These are phyloP conservation scores for Pythium brachiatum DNA, from an alignment of 352 stramenopile genomes.

Conservation along the genomic window DNA sequence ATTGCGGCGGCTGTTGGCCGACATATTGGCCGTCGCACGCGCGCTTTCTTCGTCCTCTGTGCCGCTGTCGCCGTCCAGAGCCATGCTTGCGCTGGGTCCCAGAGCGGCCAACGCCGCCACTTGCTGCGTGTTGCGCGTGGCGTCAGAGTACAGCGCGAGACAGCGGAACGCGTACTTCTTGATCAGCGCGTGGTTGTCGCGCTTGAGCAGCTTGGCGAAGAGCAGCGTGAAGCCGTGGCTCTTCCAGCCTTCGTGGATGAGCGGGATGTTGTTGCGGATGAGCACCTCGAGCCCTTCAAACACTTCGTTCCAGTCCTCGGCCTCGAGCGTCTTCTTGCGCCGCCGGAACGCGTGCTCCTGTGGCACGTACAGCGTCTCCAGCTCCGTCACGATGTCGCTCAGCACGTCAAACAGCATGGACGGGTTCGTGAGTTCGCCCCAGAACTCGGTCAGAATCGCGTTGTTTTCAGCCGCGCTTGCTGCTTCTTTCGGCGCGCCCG, in stretches of 20 bases:
- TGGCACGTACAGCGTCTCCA: conserved; percentile 80
- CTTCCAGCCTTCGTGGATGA: conserved; percentile 81
- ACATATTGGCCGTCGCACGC: conserved; percentile 38
- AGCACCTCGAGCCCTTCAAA: conserved; percentile 86
- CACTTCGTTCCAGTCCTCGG: conserved; percentile 87
- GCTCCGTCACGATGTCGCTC: conserved; percentile 76
- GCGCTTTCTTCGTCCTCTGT: conserved; percentile 37
- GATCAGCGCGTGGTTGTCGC: conserved; percentile 86
- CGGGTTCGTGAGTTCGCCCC: conserved; percentile 63
- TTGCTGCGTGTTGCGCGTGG: conserved; percentile 68
- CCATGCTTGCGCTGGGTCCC: conserved; percentile 16
- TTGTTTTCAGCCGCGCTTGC: conserved; percentile 38
- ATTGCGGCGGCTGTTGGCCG: conserved; percentile 39
- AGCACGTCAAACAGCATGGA: conserved; percentile 77
- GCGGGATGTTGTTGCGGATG: conserved; percentile 62
- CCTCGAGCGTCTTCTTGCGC: conserved; percentile 77
- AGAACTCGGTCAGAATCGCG: conserved; percentile 66
- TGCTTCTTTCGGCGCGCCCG: conserved; percentile 46
- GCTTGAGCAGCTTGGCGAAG: conserved; percentile 81
- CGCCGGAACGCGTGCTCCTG: conserved; percentile 83
- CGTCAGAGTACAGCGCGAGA: conserved; percentile 79
- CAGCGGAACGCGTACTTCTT: conserved; percentile 90
- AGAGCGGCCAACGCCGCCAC: conserved; percentile 34
- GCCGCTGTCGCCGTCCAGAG: conserved; percentile 48
- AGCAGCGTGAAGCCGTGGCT: conserved; percentile 77